These are phyloP conservation scores for Fusarium fracticaudum DNA, from an alignment of 2,329 filamentous ascomycete species.

Conservation along the genomic window DNA sequence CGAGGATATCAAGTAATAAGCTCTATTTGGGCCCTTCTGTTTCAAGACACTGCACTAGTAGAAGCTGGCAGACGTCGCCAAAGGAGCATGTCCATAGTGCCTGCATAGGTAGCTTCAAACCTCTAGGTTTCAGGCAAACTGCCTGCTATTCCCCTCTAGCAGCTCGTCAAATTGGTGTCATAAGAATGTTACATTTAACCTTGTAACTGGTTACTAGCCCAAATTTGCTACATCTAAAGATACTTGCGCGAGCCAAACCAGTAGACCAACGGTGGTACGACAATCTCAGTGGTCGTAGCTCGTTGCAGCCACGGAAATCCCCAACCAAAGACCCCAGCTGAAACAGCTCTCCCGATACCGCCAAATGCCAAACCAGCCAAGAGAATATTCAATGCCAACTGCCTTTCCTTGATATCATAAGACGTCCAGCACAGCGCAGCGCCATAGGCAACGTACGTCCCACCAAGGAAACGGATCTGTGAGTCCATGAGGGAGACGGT, in stretches of 20 bases:
- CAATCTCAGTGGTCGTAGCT: neutral
- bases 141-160: too few species aligned
- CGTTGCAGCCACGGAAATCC: neutral
- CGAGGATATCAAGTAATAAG: too few species aligned
- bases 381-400: neutral
- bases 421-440: neutral
- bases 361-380: neutral
- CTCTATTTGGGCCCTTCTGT: too few species aligned
- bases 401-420: neutral
- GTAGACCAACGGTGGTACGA: neutral
- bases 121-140: too few species aligned
- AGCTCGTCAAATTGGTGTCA: too few species aligned
- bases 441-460: neutral
- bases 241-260: neutral
- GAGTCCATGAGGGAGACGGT: neutral
- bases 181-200: too few species aligned
- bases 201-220: too few species aligned
- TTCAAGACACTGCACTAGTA: too few species aligned
- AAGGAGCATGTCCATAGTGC: too few species aligned
- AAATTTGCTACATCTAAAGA: too few species aligned
- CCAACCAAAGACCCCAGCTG: neutral
- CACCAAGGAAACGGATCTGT: neutral
- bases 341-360: neutral
- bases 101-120: too few species aligned
- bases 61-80: too few species aligned